Conservation (phyloP, 371 early-diverging fungal species). For the Nematocida sp. region DNA sequence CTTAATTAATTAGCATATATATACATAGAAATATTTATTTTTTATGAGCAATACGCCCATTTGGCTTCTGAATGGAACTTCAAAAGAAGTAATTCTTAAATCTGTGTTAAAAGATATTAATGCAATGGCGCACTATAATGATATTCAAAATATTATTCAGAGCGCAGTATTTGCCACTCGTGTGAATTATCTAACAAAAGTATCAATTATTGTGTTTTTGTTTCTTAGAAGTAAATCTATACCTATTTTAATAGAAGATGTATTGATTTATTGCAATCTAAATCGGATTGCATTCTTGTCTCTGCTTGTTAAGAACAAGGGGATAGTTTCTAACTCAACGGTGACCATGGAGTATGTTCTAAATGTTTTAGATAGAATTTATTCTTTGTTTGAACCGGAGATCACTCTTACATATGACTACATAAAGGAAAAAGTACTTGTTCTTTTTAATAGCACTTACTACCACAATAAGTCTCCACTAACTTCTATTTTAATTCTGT, state of each 20-base stretch:
- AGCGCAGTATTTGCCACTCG: not conserved
- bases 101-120: slow-evolving; percentile 19
- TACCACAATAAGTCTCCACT: slow-evolving; percentile 54
- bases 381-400: not conserved
- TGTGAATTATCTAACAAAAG: slow-evolving; percentile 11
- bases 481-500: slow-evolving; percentile 10
- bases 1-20: slow-evolving; percentile 1
- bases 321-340: not conserved
- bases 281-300: slow-evolving; percentile 32
- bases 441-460: slow-evolving; percentile 17
- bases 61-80: slow-evolving; percentile 4
- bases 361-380: slow-evolving; percentile 8
- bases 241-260: slow-evolving; percentile 52
- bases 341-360: not conserved
- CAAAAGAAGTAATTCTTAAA: not conserved
- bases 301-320: slow-evolving; percentile 17
- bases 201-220: slow-evolving; percentile 10
- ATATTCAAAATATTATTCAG: slow-evolving; percentile 1
- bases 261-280: slow-evolving; percentile 11
- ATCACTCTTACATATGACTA: not conserved
- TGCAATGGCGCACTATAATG: slow-evolving; percentile 15
- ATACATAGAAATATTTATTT: slow-evolving; percentile 1
- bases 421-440: not conserved
- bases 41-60: slow-evolving; percentile 11
- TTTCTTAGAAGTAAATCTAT: slow-evolving; percentile 25